A percentile compares a stretch with the other conserved stretches of the same genome.
Evolutionary conservation across 1,284 basidiomycete species (phyloP).

Genomic region (Macrocystidia cucumis): DNA sequence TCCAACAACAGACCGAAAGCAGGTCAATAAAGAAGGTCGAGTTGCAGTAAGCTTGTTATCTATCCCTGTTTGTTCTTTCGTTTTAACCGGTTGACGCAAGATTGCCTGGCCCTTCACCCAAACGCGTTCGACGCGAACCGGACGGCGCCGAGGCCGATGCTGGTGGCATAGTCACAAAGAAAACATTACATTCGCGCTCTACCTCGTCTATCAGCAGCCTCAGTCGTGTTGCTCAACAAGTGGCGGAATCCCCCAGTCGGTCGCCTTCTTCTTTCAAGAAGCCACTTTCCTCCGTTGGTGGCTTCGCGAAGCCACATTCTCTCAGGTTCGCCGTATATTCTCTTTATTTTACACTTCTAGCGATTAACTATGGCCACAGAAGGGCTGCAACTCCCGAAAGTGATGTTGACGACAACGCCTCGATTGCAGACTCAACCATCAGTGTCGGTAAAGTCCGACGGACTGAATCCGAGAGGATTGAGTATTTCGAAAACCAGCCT

Average conservation of each 20-base stretch:
- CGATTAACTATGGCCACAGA: constrained; percentile 7
- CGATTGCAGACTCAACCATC: constrained; percentile 38
- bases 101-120: constrained; percentile 22
- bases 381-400: constrained; percentile 21
- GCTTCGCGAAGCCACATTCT: constrained; percentile 18
- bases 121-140: constrained; percentile 20
- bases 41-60: constrained; percentile 27
- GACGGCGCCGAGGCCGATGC: constrained; percentile 16
- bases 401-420: constrained; percentile 35
- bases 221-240: constrained; percentile 17
- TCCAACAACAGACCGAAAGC: constrained; percentile 10
- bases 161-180: constrained; percentile 14
- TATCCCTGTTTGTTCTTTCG: neutral
- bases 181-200: constrained; percentile 19
- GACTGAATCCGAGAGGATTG: constrained; percentile 48
- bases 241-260: constrained; percentile 9
- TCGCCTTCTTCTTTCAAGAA: constrained; percentile 15
- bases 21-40: constrained; percentile 30
- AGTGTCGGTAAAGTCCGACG: constrained; percentile 35
- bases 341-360: neutral
- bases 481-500: constrained; percentile 52
- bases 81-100: constrained; percentile 10
- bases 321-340: constrained; percentile 7
- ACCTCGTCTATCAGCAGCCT: constrained; percentile 22
- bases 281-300: constrained; percentile 12